Evolutionary conservation across 2,329 filamentous ascomycete genomes (phyloP), one percentile per base, ranked within the genome.

Genomic region (Aspergillus neotritici): DNA sequence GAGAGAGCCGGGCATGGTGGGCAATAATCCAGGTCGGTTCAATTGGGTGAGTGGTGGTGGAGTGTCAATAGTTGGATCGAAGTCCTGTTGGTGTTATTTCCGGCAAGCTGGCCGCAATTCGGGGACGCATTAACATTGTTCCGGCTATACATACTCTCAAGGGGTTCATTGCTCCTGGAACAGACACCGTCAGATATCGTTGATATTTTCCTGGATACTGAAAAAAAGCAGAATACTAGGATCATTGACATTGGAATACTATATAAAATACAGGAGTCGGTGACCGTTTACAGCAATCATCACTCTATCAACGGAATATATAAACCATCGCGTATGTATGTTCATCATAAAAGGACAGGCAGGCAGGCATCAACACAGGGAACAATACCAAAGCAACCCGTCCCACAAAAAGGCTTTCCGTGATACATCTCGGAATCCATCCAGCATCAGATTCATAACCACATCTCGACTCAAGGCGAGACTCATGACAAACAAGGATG

Each of bases 1-100:
- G 72, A 88, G 82, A 70, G 81, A 80, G 51, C 83, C 82, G 55
- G 83, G 79, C 85, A 89, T 88, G 50, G 47, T 71, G 64, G 54
- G 49, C 47, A 42, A 47, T 44, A 45, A 37, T 34, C 44, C 33
- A n/a, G 38, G 38, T 25, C 7, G 7, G 21, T 9, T 25, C 3
- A 25, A 35, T 15, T 45, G 40, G 35, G 25, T 25, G 40, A 41
- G 15, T 47, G 36, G 34, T 25, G 40, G 32, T 28, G n/a, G n/a
- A n/a, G 41, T 21, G 37, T 32, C 29, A 34, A 32, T n/a, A 21
- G 37, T 37, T 39, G 30, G 37, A 37, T 10, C 25, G 37, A 13
- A 34, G 30, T 33, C 17, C 14, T 12, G 41, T 31, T 41, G 31
- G 14, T 40, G 42, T 45, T 46, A 34, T 50, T 51, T 50, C 49